A percentile compares a stretch with the other conserved stretches of the same genome.
These are phyloP conservation scores for Gymnopilus junonius DNA, from an alignment of 768 basidiomycete species.

Conservation along the genomic window DNA sequence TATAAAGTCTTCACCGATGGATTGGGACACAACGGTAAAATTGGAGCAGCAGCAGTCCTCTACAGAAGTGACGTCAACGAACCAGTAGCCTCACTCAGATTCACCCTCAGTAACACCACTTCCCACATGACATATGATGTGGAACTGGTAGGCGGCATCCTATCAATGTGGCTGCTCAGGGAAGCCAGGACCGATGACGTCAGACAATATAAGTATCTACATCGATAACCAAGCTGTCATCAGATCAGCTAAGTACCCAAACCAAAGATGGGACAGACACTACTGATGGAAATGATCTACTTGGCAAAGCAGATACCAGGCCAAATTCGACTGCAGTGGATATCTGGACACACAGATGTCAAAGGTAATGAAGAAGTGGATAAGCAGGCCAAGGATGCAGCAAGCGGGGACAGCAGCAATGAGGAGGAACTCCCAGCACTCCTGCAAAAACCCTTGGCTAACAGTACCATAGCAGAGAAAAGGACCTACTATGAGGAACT, in stretches of 20 bases:
- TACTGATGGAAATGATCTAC: neutral
- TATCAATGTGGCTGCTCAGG: slow-evolving; percentile 19
- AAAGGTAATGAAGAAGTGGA: slow-evolving; percentile 31
- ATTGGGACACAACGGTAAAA: slow-evolving; percentile 1
- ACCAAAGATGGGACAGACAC: slow-evolving; percentile 15
- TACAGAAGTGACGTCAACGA: neutral
- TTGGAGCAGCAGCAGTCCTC: slow-evolving; percentile 25
- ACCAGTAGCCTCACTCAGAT: neutral
- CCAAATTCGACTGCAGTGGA: slow-evolving; percentile 23
- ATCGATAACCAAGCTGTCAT: slow-evolving; percentile 21
- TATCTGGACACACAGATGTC: slow-evolving; percentile 29
- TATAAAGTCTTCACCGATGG: slow-evolving; percentile 10
- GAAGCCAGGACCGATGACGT: neutral
- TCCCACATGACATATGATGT: slow-evolving; percentile 26
- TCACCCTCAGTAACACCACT: slow-evolving; percentile 15
- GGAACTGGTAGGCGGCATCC: slow-evolving; percentile 23
- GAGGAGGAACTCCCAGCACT: slow-evolving; percentile 7
- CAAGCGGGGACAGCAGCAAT: slow-evolving; percentile 3
- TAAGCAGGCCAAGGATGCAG: slow-evolving; percentile 27
- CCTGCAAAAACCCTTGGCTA: slow-evolving; percentile 3
- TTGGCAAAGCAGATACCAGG: neutral
- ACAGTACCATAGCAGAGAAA: slow-evolving; percentile 21
- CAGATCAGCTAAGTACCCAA: neutral
- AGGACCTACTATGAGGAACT: slow-evolving; percentile 11
- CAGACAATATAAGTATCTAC: slow-evolving; percentile 8